Percentiles rank a stretch among this genome's conserved stretches.
These are phyloP conservation scores for Eimeria falciformis DNA, from an alignment of 169 alveolate genomes.

Conservation along the genomic window DNA sequence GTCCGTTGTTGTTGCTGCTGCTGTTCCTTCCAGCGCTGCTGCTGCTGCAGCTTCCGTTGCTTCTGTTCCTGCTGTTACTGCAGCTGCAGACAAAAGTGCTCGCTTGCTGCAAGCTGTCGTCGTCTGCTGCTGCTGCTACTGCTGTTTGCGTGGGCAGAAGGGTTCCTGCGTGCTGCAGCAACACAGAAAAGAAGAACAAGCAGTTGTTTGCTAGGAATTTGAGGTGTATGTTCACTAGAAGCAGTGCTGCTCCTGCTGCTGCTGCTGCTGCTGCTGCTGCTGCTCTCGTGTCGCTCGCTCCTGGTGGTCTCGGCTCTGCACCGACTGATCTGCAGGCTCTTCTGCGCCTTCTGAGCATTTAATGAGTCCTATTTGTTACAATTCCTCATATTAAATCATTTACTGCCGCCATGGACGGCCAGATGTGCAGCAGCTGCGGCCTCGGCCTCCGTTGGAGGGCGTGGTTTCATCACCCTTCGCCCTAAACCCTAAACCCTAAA, in stretches of 20 bases:
- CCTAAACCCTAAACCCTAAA: background rate
- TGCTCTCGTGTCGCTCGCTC: constrained; percentile 43
- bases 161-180: too few species aligned
- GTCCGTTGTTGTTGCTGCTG: constrained; percentile 8
- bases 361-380: too few species aligned
- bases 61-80: constrained; percentile 28
- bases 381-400: too few species aligned
- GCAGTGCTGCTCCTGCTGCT: constrained; percentile 11
- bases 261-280: constrained; percentile 37
- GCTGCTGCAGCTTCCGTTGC: constrained; percentile 6
- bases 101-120: background rate
- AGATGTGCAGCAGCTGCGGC: too few species aligned
- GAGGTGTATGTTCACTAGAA: background rate
- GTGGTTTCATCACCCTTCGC: too few species aligned
- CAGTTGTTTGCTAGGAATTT: background rate
- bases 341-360: too few species aligned
- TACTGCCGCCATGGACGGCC: too few species aligned
- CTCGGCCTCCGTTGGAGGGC: too few species aligned
- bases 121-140: background rate
- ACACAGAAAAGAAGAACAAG: background rate
- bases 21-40: background rate
- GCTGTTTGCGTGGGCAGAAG: background rate
- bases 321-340: too few species aligned
- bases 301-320: too few species aligned
- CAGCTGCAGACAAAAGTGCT: background rate